Conservation (phyloP, 352 stramenopile genomes). For the Globisporangium cederbergense region DNA sequence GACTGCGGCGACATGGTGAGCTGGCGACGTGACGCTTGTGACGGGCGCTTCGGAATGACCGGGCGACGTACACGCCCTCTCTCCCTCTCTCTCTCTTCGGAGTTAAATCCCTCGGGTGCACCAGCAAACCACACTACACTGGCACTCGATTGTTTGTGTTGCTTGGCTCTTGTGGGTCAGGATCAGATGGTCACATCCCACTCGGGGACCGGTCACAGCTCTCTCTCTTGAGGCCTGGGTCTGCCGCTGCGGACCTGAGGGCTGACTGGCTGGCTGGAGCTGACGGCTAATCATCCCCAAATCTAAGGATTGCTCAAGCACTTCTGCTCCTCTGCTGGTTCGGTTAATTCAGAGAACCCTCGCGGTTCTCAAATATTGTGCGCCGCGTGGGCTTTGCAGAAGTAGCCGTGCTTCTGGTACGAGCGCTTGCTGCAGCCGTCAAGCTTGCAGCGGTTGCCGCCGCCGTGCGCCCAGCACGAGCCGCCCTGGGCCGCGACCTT, state of each 20-base stretch:
- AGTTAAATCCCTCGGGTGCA: not conserved
- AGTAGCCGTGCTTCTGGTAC: constrained; percentile 53
- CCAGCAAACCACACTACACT: not conserved
- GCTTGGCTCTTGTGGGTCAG: no score
- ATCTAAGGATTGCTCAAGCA: no score
- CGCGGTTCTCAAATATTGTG: constrained; percentile 18
- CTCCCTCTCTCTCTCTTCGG: no score
- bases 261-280: no score
- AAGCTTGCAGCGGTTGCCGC: constrained; percentile 40
- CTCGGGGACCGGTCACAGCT: no score
- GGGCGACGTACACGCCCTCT: constrained; percentile 4
- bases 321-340: not conserved
- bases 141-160: no score
- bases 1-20: no score
- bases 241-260: no score
- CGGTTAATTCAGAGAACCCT: not conserved
- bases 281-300: no score
- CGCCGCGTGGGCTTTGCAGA: constrained; percentile 34
- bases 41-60: constrained; percentile 9
- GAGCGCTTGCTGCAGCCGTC: constrained; percentile 43
- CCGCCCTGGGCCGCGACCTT: constrained; percentile 36
- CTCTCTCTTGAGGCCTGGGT: no score
- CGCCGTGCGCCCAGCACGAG: constrained; percentile 40
- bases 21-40: constrained; percentile 13
- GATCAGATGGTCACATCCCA: no score